A percentile compares a stretch with the other conserved stretches of the same genome.
Conservation (phyloP, 225 moss, liverwort and hornwort genomes). For the Neckera pumila region DNA sequence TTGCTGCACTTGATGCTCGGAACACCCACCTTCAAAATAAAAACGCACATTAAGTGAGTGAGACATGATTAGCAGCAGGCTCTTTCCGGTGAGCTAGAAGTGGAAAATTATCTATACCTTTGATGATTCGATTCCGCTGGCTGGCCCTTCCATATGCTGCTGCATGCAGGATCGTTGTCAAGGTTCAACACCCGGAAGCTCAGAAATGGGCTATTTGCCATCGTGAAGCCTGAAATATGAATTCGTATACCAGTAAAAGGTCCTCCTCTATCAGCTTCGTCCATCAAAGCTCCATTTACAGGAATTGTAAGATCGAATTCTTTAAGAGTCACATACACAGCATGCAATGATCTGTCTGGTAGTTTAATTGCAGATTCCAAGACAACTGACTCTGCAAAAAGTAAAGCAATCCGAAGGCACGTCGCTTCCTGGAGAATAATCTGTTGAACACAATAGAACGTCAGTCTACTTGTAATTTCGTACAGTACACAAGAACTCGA, state of each 20-base stretch:
- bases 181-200: slow-evolving; percentile 60
- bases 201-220: slow-evolving; percentile 89
- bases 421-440: slow-evolving; percentile 84
- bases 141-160: slow-evolving; percentile 83
- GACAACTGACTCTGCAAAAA: slow-evolving; percentile 73
- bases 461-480: neutral
- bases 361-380: slow-evolving; percentile 64
- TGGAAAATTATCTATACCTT: slow-evolving; percentile 17
- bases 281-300: slow-evolving; percentile 35
- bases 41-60: neutral
- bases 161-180: slow-evolving; percentile 81
- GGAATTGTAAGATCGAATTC: slow-evolving; percentile 73
- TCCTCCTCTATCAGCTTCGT: slow-evolving; percentile 31
- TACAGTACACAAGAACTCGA: neutral
- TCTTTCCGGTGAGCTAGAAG: neutral
- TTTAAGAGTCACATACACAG: slow-evolving; percentile 66
- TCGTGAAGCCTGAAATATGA: slow-evolving; percentile 65
- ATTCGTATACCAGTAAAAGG: slow-evolving; percentile 78
- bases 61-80: neutral
- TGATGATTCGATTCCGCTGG: slow-evolving; percentile 84
- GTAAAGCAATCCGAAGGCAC: slow-evolving; percentile 67
- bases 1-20: slow-evolving; percentile 53
- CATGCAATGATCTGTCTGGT: slow-evolving; percentile 79
- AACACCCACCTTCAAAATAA: slow-evolving; percentile 62
- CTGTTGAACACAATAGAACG: slow-evolving; percentile 22